These are phyloP conservation scores for Phlyctochytrium bullatum DNA, from an alignment of 192 early-diverging fungal species.

Conservation along the genomic window DNA sequence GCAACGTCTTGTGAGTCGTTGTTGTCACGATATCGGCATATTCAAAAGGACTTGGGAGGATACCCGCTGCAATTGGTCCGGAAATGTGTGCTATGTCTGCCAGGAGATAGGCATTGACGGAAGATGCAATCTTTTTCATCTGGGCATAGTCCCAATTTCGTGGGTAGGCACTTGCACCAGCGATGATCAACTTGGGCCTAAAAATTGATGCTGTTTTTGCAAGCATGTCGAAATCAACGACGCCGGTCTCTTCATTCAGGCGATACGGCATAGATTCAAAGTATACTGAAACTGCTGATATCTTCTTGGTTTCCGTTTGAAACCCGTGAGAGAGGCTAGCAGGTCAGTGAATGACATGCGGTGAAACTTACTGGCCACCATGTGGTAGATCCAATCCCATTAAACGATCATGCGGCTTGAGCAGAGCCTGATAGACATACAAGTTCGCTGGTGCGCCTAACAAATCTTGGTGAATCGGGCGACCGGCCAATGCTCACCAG, in stretches of 20 bases:
- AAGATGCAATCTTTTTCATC: slow-evolving; percentile 79
- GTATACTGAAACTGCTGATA: slow-evolving; percentile 90
- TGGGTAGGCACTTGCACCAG: slow-evolving; percentile 92
- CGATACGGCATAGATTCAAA: slow-evolving; percentile 97
- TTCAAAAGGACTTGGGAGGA: slow-evolving; percentile 86
- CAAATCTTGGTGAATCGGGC: too few relatives aligned
- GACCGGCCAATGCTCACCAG: slow-evolving; percentile 46
- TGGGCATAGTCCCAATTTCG: slow-evolving; percentile 91
- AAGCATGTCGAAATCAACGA: slow-evolving; percentile 91
- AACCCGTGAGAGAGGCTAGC: slow-evolving; percentile 93
- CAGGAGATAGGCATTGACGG: slow-evolving; percentile 86
- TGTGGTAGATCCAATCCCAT: slow-evolving; percentile 99
- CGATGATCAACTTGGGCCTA: slow-evolving; percentile 95
- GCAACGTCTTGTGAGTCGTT: slow-evolving; percentile 97
- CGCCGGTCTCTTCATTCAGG: slow-evolving; percentile 81
- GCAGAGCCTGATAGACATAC: slow-evolving; percentile 91
- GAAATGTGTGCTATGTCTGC: slow-evolving; percentile 97
- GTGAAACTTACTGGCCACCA: slow-evolving; percentile 84
- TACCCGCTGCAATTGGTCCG: slow-evolving; percentile 83
- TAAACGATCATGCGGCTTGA: slow-evolving; percentile 95
- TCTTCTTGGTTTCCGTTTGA: slow-evolving; percentile 95
- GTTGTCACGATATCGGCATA: slow-evolving; percentile 97
- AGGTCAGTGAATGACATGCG: not conserved
- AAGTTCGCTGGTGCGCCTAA: slow-evolving; percentile 93
- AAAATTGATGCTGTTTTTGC: slow-evolving; percentile 76